Evolutionary conservation across 768 basidiomycete species (phyloP).

Genomic region (Leccinum truebloodii): DNA sequence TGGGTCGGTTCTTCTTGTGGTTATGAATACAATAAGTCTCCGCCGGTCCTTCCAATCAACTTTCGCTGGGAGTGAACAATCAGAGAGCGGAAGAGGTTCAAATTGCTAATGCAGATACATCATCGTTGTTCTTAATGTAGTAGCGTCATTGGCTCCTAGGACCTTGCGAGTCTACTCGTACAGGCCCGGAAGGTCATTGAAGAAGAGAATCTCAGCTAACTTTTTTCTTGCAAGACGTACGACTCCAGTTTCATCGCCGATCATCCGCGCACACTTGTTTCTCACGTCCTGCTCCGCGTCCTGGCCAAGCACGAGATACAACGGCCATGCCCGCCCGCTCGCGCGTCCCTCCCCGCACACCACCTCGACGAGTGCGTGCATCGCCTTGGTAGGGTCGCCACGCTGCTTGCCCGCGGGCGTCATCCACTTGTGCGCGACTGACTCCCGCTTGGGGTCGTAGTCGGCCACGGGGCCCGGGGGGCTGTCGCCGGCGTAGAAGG

Average conservation of each 20-base stretch:
- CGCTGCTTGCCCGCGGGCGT: slow-evolving; percentile 44
- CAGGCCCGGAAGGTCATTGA: too few relatives aligned
- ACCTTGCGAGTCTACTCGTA: too few relatives aligned
- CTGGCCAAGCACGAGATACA: slow-evolving; percentile 49
- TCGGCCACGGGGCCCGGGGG: slow-evolving; percentile 40
- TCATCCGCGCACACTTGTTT: slow-evolving; percentile 46
- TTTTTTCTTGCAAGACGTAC: too few relatives aligned
- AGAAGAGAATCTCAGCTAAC: too few relatives aligned
- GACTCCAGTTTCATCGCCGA: slow-evolving; percentile 13
- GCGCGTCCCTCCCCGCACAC: slow-evolving; percentile 55
- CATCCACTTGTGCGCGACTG: slow-evolving; percentile 32
- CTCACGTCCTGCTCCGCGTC: slow-evolving; percentile 55
- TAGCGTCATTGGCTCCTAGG: too few relatives aligned
- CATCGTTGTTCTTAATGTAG: too few relatives aligned
- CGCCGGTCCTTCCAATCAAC: background rate
- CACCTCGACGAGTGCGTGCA: slow-evolving; percentile 46
- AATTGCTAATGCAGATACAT: too few relatives aligned
- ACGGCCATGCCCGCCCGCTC: slow-evolving; percentile 46
- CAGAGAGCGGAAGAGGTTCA: too few relatives aligned
- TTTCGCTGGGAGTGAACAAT: background rate
- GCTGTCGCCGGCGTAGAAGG: slow-evolving; percentile 37
- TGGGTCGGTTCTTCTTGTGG: background rate
- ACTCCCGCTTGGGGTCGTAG: slow-evolving; percentile 47
- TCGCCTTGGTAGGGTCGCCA: slow-evolving; percentile 61
- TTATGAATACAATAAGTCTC: background rate